Evolutionary conservation across 176 grass and related monocot genomes (phyloP).

Genomic region (Tillandsia fasciculata): DNA sequence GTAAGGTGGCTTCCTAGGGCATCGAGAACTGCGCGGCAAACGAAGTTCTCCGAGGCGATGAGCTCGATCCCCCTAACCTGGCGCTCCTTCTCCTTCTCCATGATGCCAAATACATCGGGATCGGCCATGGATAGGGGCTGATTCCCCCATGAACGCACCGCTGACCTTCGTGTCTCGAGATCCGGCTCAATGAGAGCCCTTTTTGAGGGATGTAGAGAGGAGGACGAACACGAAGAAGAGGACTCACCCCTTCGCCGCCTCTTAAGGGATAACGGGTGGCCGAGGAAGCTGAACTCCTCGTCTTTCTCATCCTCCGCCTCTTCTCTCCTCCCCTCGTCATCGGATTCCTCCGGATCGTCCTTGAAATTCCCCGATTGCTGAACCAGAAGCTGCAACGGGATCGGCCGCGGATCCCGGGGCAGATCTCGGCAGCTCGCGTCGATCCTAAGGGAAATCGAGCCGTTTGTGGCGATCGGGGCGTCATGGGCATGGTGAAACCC

Average conservation of each 20-base stretch:
- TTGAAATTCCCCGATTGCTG: not conserved
- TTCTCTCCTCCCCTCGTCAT: not conserved
- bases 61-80: conserved; percentile 53
- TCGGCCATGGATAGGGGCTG: conserved; percentile 26
- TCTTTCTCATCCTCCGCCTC: conserved; percentile 22
- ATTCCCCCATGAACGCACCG: conserved; percentile 28
- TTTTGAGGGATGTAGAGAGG: conserved; percentile 13
- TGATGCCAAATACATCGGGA: conserved; percentile 27
- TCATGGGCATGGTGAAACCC: not conserved
- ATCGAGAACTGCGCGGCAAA: conserved; percentile 46
- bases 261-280: conserved; percentile 28
- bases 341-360: conserved; percentile 1
- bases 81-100: conserved; percentile 39
- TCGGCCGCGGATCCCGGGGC: not conserved
- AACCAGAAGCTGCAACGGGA: not conserved
- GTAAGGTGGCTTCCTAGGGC: conserved; percentile 55
- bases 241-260: conserved; percentile 24
- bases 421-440: too few relatives aligned
- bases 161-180: conserved; percentile 18
- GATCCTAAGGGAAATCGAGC: conserved; percentile 18
- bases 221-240: conserved; percentile 29
- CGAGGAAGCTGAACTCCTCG: conserved; percentile 24
- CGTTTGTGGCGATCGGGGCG: conserved; percentile 2
- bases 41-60: conserved; percentile 67
- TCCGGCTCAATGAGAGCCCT: not conserved